These are phyloP conservation scores for Colletotrichum paranaense DNA, from an alignment of 2,329 filamentous ascomycete genomes.

Conservation along the genomic window DNA sequence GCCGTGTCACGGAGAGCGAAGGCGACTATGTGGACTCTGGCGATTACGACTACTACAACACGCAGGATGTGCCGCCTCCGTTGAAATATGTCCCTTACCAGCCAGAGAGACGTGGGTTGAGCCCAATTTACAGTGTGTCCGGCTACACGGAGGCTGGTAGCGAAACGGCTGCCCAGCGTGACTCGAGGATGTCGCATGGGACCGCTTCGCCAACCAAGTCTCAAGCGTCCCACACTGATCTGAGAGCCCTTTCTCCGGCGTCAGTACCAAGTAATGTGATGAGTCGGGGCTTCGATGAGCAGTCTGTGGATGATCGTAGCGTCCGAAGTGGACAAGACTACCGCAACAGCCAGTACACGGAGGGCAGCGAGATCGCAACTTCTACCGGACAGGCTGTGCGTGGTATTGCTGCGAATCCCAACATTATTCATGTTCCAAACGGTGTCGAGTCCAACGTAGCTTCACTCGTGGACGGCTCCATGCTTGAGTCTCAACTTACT, in stretches of 20 bases:
- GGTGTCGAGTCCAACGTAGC: slow-evolving; percentile 92
- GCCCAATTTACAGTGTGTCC: slow-evolving; percentile 92
- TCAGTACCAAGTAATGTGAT: slow-evolving; percentile 66
- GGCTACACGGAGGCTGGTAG: slow-evolving; percentile 81
- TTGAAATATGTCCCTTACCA: slow-evolving; percentile 76
- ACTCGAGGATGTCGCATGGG: slow-evolving; percentile 64
- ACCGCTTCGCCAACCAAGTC: slow-evolving; percentile 69
- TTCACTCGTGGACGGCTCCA: slow-evolving; percentile 83
- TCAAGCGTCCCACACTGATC: slow-evolving; percentile 52
- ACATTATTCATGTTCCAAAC: slow-evolving; percentile 77
- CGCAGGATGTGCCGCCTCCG: slow-evolving; percentile 72
- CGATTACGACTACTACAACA: slow-evolving; percentile 64
- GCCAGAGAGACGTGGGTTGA: slow-evolving; percentile 77
- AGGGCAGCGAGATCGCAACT: slow-evolving; percentile 68
- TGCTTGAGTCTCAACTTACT: slow-evolving; percentile 76
- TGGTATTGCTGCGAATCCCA: slow-evolving; percentile 77
- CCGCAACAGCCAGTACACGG: slow-evolving; percentile 60
- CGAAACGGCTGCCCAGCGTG: slow-evolving; percentile 66
- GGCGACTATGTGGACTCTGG: slow-evolving; percentile 51
- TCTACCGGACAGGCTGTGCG: slow-evolving; percentile 77
- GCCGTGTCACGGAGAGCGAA: slow-evolving; percentile 12
- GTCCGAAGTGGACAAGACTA: slow-evolving; percentile 67
- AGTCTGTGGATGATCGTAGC: slow-evolving; percentile 65
- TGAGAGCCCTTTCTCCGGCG: slow-evolving; percentile 57
- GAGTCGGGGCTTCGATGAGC: slow-evolving; percentile 64